Conservation (phyloP, 2,329 filamentous ascomycete genomes). For the Huntiella bhutanensis region DNA sequence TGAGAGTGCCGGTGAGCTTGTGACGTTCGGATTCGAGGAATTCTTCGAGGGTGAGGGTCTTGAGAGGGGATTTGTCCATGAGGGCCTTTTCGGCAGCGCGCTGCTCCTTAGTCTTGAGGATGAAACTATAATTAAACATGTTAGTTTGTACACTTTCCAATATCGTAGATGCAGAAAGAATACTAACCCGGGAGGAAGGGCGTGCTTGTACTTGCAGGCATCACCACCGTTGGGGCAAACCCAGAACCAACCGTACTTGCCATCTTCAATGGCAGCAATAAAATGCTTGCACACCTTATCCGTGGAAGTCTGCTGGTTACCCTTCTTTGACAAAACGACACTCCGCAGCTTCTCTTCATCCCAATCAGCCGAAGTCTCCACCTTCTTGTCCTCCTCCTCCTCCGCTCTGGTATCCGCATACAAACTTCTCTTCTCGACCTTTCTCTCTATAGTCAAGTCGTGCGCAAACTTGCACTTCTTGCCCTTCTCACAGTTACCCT, state of each 20-base stretch:
- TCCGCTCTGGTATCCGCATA: conserved; percentile 68
- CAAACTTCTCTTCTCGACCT: conserved; percentile 77
- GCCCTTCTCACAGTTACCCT: conserved; percentile 92
- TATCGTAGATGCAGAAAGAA: neutral
- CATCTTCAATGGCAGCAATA: conserved; percentile 90
- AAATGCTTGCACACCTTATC: conserved; percentile 99
- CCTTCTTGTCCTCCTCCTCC: conserved; percentile 63
- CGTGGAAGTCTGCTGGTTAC: conserved; percentile 84
- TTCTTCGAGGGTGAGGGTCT: conserved; percentile 88
- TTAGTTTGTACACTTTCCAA: neutral
- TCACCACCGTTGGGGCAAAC: conserved; percentile 88
- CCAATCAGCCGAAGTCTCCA: conserved; percentile 90
- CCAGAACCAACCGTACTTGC: conserved; percentile 99
- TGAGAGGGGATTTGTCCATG: conserved; percentile 85
- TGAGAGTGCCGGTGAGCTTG: conserved; percentile 79
- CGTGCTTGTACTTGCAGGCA: conserved; percentile 97
- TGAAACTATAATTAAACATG: conserved; percentile 40
- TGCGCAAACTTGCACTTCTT: conserved; percentile 97
- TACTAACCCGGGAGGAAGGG: conserved; percentile 76
- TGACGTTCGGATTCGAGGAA: conserved; percentile 93
- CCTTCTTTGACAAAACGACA: conserved; percentile 89
- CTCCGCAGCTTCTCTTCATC: conserved; percentile 87
- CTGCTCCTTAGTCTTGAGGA: conserved; percentile 96
- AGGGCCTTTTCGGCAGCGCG: conserved; percentile 86
- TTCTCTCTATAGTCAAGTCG: conserved; percentile 73